Conservation (phyloP, 768 basidiomycete genomes). For the Porphyrellus cyaneotinctus region DNA sequence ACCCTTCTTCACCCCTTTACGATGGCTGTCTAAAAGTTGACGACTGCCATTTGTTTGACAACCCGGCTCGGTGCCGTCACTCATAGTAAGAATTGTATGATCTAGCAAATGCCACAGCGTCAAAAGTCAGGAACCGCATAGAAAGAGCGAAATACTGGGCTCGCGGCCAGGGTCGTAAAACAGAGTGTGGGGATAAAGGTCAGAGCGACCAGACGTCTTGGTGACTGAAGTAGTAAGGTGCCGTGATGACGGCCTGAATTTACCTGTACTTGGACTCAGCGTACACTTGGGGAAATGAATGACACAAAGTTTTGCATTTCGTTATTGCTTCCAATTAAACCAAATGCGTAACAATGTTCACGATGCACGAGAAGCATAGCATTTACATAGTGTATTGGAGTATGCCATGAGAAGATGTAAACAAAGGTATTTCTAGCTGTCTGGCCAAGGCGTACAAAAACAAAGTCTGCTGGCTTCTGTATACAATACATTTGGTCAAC, state of each 20-base stretch:
- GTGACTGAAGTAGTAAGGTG: constrained; percentile 1
- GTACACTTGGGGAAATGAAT: constrained; percentile 11
- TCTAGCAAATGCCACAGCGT: neutral
- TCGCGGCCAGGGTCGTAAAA: neutral
- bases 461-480: neutral
- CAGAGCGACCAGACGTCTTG: neutral
- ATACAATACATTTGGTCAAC: neutral
- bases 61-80: neutral
- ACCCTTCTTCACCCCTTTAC: neutral
- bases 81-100: neutral
- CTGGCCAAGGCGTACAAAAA: neutral
- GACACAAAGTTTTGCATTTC: constrained; percentile 15
- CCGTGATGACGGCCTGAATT: constrained; percentile 24
- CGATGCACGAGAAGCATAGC: constrained; percentile 7
- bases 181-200: neutral
- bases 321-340: constrained; percentile 21
- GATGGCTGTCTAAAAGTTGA: neutral
- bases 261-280: constrained; percentile 19
- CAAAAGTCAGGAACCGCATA: neutral
- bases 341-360: constrained; percentile 20
- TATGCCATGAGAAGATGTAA: constrained; percentile 10
- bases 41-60: neutral
- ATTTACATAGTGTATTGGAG: constrained; percentile 7
- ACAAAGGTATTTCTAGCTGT: neutral
- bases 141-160: neutral